Conservation (phyloP, 2,329 filamentous ascomycete genomes). For the Exserohilum rostratum region DNA sequence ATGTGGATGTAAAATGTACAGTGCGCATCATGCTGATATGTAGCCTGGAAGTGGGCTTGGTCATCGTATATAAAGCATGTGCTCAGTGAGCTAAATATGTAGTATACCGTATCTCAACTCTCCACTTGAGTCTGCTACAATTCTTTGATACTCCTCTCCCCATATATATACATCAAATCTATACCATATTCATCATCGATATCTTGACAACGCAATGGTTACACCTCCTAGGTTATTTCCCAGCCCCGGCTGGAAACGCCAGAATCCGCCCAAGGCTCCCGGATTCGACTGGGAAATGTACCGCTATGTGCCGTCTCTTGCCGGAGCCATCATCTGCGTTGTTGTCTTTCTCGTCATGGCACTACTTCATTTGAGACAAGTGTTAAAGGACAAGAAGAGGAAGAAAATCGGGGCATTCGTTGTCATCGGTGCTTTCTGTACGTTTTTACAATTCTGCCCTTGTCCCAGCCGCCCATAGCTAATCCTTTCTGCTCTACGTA, state of each 20-base stretch:
- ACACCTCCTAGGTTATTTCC: background rate
- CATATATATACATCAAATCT: no score
- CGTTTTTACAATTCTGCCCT: no score
- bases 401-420: slow-evolving; percentile 38
- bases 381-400: slow-evolving; percentile 19
- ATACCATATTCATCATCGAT: background rate
- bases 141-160: no score
- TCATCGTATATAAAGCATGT: no score
- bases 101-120: no score
- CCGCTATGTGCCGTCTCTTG: slow-evolving; percentile 39
- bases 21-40: no score
- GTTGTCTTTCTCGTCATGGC: slow-evolving; percentile 32
- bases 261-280: slow-evolving; percentile 26
- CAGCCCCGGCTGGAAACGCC: slow-evolving; percentile 17
- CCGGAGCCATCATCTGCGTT: slow-evolving; percentile 30
- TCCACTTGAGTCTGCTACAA: no score
- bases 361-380: slow-evolving; percentile 29
- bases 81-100: no score
- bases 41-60: no score
- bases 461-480: no score
- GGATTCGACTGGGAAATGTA: slow-evolving; percentile 45
- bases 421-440: slow-evolving; percentile 36
- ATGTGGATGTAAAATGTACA: no score
- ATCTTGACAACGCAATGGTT: background rate
- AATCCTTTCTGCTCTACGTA: background rate